phyloP scores from a whole-genome alignment of 192 early-diverging fungal species.

The Umbelopsis vinacea region DNA sequence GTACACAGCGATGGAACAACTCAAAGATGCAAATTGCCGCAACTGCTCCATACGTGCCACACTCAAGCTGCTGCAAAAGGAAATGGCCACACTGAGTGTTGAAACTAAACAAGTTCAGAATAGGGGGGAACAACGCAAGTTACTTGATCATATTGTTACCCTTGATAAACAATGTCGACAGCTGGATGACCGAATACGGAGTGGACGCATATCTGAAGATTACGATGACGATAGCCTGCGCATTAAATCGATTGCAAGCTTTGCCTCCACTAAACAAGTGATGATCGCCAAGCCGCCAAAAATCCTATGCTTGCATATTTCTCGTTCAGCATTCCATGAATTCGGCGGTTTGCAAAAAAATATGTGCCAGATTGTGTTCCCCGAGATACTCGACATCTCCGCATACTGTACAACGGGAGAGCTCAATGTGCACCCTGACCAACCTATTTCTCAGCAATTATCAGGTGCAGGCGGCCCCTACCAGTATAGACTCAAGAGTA shows the following conservation, averaged over 20 bases:
- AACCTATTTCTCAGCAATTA: constrained; percentile 54
- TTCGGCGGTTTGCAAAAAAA: constrained; percentile 82
- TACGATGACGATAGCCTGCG: constrained; percentile 27
- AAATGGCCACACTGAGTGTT: constrained; percentile 39
- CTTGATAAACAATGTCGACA: constrained; percentile 18
- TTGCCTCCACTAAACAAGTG: constrained; percentile 73
- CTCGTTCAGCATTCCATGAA: constrained; percentile 75
- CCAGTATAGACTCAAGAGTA: constrained; percentile 65
- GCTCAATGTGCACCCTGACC: constrained; percentile 55
- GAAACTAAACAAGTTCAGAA: constrained; percentile 8
- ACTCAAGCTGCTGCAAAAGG: constrained; percentile 32
- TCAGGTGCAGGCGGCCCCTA: not conserved
- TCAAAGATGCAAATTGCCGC: constrained; percentile 69
- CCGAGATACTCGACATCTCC: constrained; percentile 76
- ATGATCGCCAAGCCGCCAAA: constrained; percentile 79
- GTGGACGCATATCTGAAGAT: constrained; percentile 29
- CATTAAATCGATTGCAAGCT: constrained; percentile 13
- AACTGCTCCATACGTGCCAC: constrained; percentile 65
- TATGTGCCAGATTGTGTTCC: constrained; percentile 78
- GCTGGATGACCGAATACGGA: constrained; percentile 27
- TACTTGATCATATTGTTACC: constrained; percentile 23
- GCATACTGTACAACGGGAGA: constrained; percentile 69
- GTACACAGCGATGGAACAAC: constrained; percentile 63
- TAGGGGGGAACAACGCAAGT: constrained; percentile 22
- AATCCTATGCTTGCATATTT: constrained; percentile 83